Conservation (phyloP, 1,139 yeast species). For the Kodamaea alishanica region DNA sequence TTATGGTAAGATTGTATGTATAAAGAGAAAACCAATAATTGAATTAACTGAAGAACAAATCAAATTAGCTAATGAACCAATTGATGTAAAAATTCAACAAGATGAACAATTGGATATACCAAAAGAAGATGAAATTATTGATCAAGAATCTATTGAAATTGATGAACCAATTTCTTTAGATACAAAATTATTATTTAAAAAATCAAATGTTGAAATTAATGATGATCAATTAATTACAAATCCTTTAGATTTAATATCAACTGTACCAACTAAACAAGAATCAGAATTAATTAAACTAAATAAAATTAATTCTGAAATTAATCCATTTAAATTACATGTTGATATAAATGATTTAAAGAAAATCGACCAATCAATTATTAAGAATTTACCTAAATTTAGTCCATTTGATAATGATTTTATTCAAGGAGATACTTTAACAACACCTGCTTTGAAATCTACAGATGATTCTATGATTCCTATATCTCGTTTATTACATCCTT, state of each 20-base stretch:
- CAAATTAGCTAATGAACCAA: slow-evolving; percentile 2
- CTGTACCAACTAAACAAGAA: slow-evolving; percentile 1
- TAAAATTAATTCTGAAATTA: slow-evolving; percentile 8
- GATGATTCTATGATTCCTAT: slow-evolving; percentile 45
- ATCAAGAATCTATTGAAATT: no score
- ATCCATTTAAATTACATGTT: slow-evolving; percentile 59
- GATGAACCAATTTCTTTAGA: slow-evolving; percentile 7
- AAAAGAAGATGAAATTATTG: no score
- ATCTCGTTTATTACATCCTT: slow-evolving; percentile 60
- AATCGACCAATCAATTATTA: slow-evolving; percentile 52
- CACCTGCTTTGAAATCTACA: slow-evolving; percentile 15
- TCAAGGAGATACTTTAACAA: neutral
- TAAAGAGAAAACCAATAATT: slow-evolving; percentile 41
- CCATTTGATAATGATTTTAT: slow-evolving; percentile 43
- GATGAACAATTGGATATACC: slow-evolving; percentile 6
- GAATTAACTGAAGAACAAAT: slow-evolving; percentile 18
- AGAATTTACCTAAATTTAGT: slow-evolving; percentile 51
- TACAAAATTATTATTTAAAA: slow-evolving; percentile 6
- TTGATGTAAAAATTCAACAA: neutral
- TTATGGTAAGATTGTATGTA: slow-evolving; percentile 66
- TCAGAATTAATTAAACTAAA: slow-evolving; percentile 1
- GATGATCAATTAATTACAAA: neutral
- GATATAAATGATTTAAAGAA: slow-evolving; percentile 50
- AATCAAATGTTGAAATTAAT: neutral
- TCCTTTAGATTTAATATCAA: slow-evolving; percentile 1